Evolutionary conservation across 495 filamentous ascomycete species (phyloP).

Genomic region (Pyrenopolyporus hunteri): DNA sequence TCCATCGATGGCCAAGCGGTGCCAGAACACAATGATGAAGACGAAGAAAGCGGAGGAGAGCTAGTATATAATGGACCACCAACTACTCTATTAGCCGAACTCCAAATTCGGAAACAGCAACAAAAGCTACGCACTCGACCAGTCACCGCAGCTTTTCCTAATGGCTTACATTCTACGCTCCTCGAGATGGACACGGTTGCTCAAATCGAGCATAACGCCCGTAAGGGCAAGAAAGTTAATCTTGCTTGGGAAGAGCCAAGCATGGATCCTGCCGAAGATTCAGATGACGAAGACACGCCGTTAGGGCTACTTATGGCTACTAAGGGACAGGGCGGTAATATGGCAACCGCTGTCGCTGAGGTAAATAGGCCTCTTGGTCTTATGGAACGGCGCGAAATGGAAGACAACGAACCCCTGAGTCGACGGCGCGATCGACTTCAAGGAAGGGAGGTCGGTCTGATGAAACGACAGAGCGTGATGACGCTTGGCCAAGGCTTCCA

Average conservation of each 20-base stretch:
- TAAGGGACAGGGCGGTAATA: slow-evolving; percentile 58
- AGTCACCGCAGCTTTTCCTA: slow-evolving; percentile 66
- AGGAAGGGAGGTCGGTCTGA: slow-evolving; percentile 53
- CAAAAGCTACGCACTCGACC: slow-evolving; percentile 77
- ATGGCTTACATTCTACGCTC: slow-evolving; percentile 86
- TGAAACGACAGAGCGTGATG: slow-evolving; percentile 52
- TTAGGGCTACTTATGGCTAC: slow-evolving; percentile 78
- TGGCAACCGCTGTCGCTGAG: slow-evolving; percentile 59
- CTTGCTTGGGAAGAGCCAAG: slow-evolving; percentile 86
- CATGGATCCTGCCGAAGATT: slow-evolving; percentile 44
- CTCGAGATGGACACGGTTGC: slow-evolving; percentile 90
- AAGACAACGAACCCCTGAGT: slow-evolving; percentile 91
- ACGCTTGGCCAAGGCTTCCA: slow-evolving; percentile 40
- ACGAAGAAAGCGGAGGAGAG: slow-evolving; percentile 46
- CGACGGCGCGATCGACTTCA: slow-evolving; percentile 76
- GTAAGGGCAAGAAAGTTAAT: slow-evolving; percentile 74
- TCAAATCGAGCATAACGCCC: slow-evolving; percentile 77
- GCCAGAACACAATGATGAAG: slow-evolving; percentile 50
- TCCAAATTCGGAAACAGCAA: slow-evolving; percentile 86
- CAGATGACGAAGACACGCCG: slow-evolving; percentile 78
- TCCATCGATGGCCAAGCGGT: slow-evolving; percentile 45
- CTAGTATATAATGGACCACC: slow-evolving; percentile 69
- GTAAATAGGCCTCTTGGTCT: slow-evolving; percentile 76
- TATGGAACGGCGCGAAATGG: slow-evolving; percentile 81
- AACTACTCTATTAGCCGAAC: slow-evolving; percentile 88